Conservation (phyloP, 768 basidiomycete species). For the Boletus fagicola region DNA sequence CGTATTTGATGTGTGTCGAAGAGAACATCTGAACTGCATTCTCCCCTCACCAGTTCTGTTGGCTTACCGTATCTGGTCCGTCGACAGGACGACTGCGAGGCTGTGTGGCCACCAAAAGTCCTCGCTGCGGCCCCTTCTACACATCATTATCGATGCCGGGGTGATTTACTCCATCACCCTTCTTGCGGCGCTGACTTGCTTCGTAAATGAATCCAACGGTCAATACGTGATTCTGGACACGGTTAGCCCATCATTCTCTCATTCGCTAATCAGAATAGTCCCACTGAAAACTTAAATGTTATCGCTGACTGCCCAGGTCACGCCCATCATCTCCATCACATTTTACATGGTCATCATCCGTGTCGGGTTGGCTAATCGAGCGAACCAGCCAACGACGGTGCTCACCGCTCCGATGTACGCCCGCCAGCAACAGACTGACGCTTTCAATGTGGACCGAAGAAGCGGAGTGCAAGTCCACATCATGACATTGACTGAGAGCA, state of each 20-base stretch:
- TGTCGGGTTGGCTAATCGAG: neutral
- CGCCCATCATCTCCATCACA: neutral
- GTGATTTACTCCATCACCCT: slow-evolving; percentile 38
- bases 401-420: neutral
- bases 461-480: slow-evolving; percentile 8
- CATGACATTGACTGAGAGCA: neutral
- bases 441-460: neutral
- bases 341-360: neutral
- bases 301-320: neutral
- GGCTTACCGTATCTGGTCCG: slow-evolving; percentile 32
- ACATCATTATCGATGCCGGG: slow-evolving; percentile 39
- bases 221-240: slow-evolving; percentile 38
- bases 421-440: neutral
- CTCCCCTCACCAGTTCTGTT: slow-evolving; percentile 21
- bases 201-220: slow-evolving; percentile 26
- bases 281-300: neutral
- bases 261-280: neutral
- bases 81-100: slow-evolving; percentile 24
- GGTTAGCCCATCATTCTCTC: slow-evolving; percentile 20
- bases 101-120: slow-evolving; percentile 13
- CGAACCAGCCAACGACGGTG: neutral
- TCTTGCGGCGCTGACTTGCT: slow-evolving; percentile 33
- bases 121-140: slow-evolving; percentile 19
- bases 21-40: neutral
- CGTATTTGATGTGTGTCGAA: neutral